phyloP scores from a whole-genome alignment of 441 rosid genomes.

The Arabidopsis lyrata region DNA sequence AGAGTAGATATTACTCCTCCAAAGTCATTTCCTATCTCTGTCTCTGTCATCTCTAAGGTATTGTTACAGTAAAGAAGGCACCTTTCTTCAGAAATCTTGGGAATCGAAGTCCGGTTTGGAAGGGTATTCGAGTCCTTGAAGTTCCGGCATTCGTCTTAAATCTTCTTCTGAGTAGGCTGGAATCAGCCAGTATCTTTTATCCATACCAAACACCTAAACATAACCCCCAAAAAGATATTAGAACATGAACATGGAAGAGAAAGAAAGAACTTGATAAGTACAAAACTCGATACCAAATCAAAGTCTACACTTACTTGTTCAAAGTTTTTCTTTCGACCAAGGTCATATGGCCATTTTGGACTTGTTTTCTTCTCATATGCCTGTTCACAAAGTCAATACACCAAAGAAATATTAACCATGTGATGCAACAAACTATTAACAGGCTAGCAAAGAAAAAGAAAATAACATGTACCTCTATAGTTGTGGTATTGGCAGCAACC shows the following conservation, averaged over 20 bases:
- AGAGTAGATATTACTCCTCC: slow-evolving; percentile 3
- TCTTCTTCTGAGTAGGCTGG: slow-evolving; percentile 79
- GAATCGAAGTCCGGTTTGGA: slow-evolving; percentile 54
- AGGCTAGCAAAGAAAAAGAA: background rate
- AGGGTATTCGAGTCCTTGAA: slow-evolving; percentile 67
- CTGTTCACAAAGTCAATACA: slow-evolving; percentile 49
- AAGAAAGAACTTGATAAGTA: background rate
- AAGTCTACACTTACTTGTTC: slow-evolving; percentile 60
- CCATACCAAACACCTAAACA: slow-evolving; percentile 77
- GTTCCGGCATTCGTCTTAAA: slow-evolving; percentile 58
- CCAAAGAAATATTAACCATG: slow-evolving; percentile 15
- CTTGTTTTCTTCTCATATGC: slow-evolving; percentile 80
- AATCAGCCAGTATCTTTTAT: slow-evolving; percentile 78
- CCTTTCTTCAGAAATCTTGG: slow-evolving; percentile 20
- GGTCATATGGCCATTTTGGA: slow-evolving; percentile 84
- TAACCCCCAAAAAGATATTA: slow-evolving; percentile 1
- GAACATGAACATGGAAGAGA: background rate
- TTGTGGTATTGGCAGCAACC: slow-evolving; percentile 70
- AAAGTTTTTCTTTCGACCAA: slow-evolving; percentile 82
- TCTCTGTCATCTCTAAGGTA: slow-evolving; percentile 35
- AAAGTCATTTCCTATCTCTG: slow-evolving; percentile 6
- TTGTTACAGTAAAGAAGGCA: slow-evolving; percentile 45
- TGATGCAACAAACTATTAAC: background rate
- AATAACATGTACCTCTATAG: slow-evolving; percentile 70
- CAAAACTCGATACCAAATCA: background rate